These are phyloP conservation scores for Pseudogymnoascus sp. DNA, from an alignment of 2,329 filamentous ascomycete species.

Conservation along the genomic window DNA sequence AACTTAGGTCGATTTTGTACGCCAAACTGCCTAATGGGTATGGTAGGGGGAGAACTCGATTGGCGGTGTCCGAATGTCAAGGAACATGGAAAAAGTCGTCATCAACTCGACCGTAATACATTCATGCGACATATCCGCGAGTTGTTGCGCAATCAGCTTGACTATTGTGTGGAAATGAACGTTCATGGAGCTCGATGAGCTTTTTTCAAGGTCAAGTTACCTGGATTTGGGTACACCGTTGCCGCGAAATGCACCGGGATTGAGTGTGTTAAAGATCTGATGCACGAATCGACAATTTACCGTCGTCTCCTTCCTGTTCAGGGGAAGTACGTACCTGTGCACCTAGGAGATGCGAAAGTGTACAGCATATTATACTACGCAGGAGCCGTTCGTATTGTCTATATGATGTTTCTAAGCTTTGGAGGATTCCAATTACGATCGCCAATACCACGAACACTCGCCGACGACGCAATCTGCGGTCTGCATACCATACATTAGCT, in stretches of 20 bases:
- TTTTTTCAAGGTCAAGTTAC: slow-evolving; percentile 36
- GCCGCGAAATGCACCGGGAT: slow-evolving; percentile 35
- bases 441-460: background rate
- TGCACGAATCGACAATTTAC: slow-evolving; percentile 34
- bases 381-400: background rate
- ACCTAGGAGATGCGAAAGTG: slow-evolving; percentile 25
- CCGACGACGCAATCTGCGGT: background rate
- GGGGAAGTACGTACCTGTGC: slow-evolving; percentile 33
- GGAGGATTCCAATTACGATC: background rate
- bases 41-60: background rate
- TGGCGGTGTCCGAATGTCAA: background rate
- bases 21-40: slow-evolving; percentile 1
- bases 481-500: background rate
- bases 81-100: background rate
- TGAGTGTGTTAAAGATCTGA: slow-evolving; percentile 29
- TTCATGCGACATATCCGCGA: slow-evolving; percentile 1
- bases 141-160: slow-evolving; percentile 5
- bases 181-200: slow-evolving; percentile 30
- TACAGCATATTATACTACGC: background rate
- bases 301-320: slow-evolving; percentile 29
- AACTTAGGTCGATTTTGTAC: slow-evolving; percentile 2
- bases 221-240: slow-evolving; percentile 38
- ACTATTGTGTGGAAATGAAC: slow-evolving; percentile 3
- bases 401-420: background rate
- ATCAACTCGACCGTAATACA: background rate